Conservation (phyloP, 2,329 filamentous ascomycete species). For the Tolypocladium nubicola region DNA sequence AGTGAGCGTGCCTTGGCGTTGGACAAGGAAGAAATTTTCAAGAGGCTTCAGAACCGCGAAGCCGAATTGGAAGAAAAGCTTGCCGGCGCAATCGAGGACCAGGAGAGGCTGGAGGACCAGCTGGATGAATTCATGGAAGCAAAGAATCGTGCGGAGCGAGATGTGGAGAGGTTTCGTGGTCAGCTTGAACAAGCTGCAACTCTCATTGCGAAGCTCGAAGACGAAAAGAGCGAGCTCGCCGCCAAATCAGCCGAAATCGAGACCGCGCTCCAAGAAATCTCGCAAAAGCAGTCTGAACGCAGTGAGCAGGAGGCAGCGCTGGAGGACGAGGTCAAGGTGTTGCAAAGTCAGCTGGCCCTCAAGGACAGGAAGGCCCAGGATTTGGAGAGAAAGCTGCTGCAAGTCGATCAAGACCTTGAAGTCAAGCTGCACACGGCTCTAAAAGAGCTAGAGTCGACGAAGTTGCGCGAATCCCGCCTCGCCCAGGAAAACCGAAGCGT, state of each 20-base stretch:
- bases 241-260: slow-evolving; percentile 61
- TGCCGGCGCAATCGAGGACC: slow-evolving; percentile 82
- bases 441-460: slow-evolving; percentile 69
- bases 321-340: slow-evolving; percentile 76
- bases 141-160: slow-evolving; percentile 79
- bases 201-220: slow-evolving; percentile 76
- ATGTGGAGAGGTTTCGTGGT: slow-evolving; percentile 65
- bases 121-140: slow-evolving; percentile 79
- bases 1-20: slow-evolving; percentile 91
- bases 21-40: slow-evolving; percentile 99
- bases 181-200: slow-evolving; percentile 87
- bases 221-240: slow-evolving; percentile 70
- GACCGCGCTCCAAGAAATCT: slow-evolving; percentile 57
- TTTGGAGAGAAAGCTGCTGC: slow-evolving; percentile 71
- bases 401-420: slow-evolving; percentile 81
- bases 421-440: slow-evolving; percentile 68
- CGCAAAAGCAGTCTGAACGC: slow-evolving; percentile 59
- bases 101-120: slow-evolving; percentile 88
- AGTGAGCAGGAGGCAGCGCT: slow-evolving; percentile 68
- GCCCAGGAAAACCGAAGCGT: slow-evolving; percentile 71
- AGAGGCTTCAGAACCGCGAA: slow-evolving; percentile 86
- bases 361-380: slow-evolving; percentile 88
- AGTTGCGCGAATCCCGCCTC: slow-evolving; percentile 65
- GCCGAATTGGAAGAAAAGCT: slow-evolving; percentile 88
- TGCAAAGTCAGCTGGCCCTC: slow-evolving; percentile 78